phyloP scores from a whole-genome alignment of 2,329 filamentous ascomycete genomes.

The Ophiocordyceps camponoti-leonardi region DNA sequence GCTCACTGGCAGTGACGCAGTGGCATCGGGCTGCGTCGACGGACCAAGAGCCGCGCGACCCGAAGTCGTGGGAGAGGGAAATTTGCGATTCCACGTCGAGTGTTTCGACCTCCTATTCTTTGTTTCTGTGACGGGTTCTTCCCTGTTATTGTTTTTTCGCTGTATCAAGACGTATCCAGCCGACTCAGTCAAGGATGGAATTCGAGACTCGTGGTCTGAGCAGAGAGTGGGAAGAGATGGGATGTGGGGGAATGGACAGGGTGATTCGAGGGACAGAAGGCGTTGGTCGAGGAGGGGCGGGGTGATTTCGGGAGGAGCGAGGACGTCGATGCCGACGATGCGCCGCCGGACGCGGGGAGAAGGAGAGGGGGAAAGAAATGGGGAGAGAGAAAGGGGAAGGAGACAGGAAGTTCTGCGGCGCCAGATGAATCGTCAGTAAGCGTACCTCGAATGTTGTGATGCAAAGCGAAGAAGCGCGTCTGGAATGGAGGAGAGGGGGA shows the following conservation, averaged over 20 bases:
- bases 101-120: background rate
- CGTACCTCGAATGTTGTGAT: slow-evolving; percentile 6
- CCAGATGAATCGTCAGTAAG: background rate
- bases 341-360: too few species aligned
- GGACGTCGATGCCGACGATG: background rate
- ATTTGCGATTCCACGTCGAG: background rate
- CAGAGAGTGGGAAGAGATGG: background rate
- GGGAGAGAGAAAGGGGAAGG: background rate
- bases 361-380: too few species aligned
- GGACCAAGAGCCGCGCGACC: background rate
- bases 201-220: background rate
- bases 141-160: background rate
- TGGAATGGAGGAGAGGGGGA: slow-evolving; percentile 8
- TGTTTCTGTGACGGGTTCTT: background rate
- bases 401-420: background rate
- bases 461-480: slow-evolving; percentile 4
- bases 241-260: background rate
- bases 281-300: background rate
- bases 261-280: background rate
- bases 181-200: background rate
- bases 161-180: background rate
- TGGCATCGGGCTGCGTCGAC: slow-evolving; percentile 12
- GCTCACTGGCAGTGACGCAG: slow-evolving; percentile 11
- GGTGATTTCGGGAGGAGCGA: background rate
- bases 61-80: background rate